Evolutionary conservation across 2,329 filamentous ascomycete genomes (phyloP).

Genomic region (Aureobasidium leucospermi): DNA sequence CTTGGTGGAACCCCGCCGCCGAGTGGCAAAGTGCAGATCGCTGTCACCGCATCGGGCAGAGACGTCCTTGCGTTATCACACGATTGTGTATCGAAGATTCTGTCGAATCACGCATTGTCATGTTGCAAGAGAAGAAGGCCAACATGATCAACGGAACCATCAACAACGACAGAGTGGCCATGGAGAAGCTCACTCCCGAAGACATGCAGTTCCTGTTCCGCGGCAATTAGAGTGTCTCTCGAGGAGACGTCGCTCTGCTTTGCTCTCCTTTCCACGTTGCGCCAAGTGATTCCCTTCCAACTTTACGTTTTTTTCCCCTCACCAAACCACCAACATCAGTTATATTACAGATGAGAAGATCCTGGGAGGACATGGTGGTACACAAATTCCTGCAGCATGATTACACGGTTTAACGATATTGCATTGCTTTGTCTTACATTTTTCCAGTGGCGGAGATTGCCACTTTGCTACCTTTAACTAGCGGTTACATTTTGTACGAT

Average conservation of each 20-base stretch:
- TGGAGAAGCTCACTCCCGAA: constrained; percentile 83
- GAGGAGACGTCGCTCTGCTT: background rate
- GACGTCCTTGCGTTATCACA: constrained; percentile 86
- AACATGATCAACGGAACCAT: constrained; percentile 97
- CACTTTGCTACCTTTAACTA: background rate
- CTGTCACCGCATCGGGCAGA: constrained; percentile 87
- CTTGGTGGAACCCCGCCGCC: constrained; percentile 99
- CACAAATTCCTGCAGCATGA: background rate
- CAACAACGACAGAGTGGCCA: constrained; percentile 82
- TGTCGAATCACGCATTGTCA: constrained; percentile 90
- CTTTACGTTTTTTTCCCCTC: background rate
- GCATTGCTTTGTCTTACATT: background rate
- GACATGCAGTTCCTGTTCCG: constrained; percentile 97
- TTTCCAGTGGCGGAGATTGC: background rate
- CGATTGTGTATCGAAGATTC: constrained; percentile 94
- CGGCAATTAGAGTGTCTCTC: constrained; percentile 35
- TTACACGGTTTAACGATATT: constrained; percentile 2
- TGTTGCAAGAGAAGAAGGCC: constrained; percentile 97
- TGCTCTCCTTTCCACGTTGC: background rate
- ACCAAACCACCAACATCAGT: background rate
- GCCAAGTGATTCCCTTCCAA: background rate
- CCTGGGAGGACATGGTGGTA: background rate
- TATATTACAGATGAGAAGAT: background rate
- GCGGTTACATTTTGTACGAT: background rate
- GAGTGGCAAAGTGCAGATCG: constrained; percentile 95